Percentiles rank a stretch among this genome's conserved stretches.
phyloP scores from a whole-genome alignment of 2,329 filamentous ascomycete species.

The Passalora sequoiae region DNA sequence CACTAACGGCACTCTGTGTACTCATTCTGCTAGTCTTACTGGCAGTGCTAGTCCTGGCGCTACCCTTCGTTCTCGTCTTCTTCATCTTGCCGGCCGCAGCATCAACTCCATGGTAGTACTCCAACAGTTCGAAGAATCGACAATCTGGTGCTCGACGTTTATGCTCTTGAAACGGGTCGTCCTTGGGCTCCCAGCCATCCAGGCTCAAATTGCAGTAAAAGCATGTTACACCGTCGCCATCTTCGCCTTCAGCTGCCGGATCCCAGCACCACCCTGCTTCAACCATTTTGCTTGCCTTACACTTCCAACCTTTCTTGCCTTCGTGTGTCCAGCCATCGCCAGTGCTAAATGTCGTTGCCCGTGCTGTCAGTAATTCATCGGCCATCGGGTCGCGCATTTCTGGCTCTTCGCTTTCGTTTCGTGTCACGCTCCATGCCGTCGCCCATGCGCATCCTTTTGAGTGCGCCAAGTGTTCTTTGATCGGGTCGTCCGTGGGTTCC shows the following conservation, averaged over 20 bases:
- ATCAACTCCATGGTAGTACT: conserved; percentile 33
- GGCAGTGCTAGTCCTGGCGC: conserved; percentile 29
- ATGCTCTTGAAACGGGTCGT: conserved; percentile 90
- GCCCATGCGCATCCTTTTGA: conserved; percentile 84
- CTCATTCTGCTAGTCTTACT: conserved; percentile 68
- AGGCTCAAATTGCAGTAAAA: conserved; percentile 84
- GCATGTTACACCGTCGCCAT: conserved; percentile 79
- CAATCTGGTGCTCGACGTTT: conserved; percentile 72
- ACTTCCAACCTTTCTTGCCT: conserved; percentile 78
- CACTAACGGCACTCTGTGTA: conserved; percentile 38
- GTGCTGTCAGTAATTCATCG: conserved; percentile 66
- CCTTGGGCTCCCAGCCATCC: conserved; percentile 89
- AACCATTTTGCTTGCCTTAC: conserved; percentile 84
- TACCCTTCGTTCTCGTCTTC: conserved; percentile 29
- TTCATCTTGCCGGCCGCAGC: conserved; percentile 23
- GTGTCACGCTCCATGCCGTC: conserved; percentile 52
- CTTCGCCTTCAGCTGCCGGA: conserved; percentile 70
- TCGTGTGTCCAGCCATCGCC: conserved; percentile 79
- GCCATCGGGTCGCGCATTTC: conserved; percentile 67
- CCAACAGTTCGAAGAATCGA: conserved; percentile 70
- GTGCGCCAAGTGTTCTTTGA: conserved; percentile 80
- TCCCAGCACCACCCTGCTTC: conserved; percentile 94
- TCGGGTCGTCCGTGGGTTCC: conserved; percentile 79
- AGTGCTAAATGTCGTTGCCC: conserved; percentile 71
- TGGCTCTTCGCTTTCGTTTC: conserved; percentile 56